Evolutionary conservation across 495 filamentous ascomycete species (phyloP).

Genomic region (Penicillium ucsense): DNA sequence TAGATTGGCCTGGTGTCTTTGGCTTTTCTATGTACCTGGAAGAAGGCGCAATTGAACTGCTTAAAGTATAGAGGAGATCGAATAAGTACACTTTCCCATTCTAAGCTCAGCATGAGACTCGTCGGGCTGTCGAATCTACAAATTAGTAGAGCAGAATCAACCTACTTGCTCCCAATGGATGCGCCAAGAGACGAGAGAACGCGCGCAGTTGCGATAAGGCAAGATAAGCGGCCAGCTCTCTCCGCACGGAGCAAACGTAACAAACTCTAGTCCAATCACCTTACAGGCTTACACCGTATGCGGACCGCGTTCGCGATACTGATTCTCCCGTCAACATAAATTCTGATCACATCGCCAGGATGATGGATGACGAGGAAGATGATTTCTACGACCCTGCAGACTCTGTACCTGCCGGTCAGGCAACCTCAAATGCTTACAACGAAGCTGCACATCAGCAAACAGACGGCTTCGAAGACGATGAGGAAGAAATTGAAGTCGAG

Average conservation of each 20-base stretch:
- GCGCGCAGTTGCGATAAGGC: too few species aligned
- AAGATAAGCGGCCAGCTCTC: too few species aligned
- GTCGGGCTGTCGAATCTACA: too few species aligned
- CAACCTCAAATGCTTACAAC: constrained; percentile 16
- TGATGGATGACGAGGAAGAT: constrained; percentile 45
- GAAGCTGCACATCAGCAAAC: constrained; percentile 15
- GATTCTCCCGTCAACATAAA: constrained; percentile 5
- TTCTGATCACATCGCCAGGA: constrained; percentile 8
- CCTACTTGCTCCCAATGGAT: too few species aligned
- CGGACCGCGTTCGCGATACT: constrained; percentile 9
- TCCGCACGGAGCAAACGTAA: constrained; percentile 21
- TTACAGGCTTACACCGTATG: constrained; percentile 7
- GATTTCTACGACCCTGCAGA: constrained; percentile 46
- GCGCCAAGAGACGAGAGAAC: too few species aligned
- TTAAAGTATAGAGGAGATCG: too few species aligned
- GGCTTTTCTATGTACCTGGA: too few species aligned
- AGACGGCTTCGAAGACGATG: constrained; percentile 53
- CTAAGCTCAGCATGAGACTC: too few species aligned
- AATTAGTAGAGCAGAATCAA: too few species aligned
- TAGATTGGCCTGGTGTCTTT: too few species aligned
- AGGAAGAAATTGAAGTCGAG: constrained; percentile 66
- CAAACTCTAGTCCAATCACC: constrained; percentile 24
- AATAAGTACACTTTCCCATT: too few species aligned
- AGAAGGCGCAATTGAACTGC: too few species aligned
- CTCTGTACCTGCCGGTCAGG: constrained; percentile 22